Base-by-base conservation (phyloP, 768 basidiomycete genomes). In the Lactarius vividus region DNA sequence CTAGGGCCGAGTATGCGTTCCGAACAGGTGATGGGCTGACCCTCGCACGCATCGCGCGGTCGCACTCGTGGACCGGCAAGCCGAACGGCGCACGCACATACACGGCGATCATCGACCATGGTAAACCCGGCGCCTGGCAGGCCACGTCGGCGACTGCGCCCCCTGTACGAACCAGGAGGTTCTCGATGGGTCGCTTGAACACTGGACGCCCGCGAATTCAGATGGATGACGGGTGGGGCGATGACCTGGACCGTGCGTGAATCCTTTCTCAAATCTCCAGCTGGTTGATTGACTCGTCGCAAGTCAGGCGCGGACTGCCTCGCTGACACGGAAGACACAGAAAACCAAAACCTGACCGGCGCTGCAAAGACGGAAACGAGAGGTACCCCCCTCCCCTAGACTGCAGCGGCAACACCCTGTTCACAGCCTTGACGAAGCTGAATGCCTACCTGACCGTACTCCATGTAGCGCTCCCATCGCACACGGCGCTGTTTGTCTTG, bases 171-270 rank as follows among this genome's bases (percentile, higher is more conserved):
- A 15, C 1, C 4, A 39, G 13, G 37, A 1, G 11, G 37, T 39
- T 39, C 15, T 39, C 39, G 39, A 6, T 5, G 16, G 0, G 39
- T 68, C 97, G 57, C 55, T 88, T 54, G 15, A 18, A 15, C 39
- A 16, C 39, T 6, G 2, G 83, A 83, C 0, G 78, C 79, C 39
- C 1, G 6, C 15, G 37, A 16, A 1, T 18, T 40, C 39, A 5
- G 16, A 1, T 6, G 5, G 65, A 84, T 98, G 67, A 91, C 89
- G 75, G 88, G 83, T 31, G 97, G 37, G 89, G 92, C 18, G 87
- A 92, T 69, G 78, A 80, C 0, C 77, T 91, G 59, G 94, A 92
- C 61, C 97, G 96, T 95, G 73, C 72, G 88, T 82, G 2, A 3
- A 26, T 26, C n/a, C n/a, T 60, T 39, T 29, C 23, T 39, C 63